These are phyloP conservation scores for Lecanoromycetidae sp. DNA, from an alignment of 2,329 filamentous ascomycete species.

Conservation along the genomic window DNA sequence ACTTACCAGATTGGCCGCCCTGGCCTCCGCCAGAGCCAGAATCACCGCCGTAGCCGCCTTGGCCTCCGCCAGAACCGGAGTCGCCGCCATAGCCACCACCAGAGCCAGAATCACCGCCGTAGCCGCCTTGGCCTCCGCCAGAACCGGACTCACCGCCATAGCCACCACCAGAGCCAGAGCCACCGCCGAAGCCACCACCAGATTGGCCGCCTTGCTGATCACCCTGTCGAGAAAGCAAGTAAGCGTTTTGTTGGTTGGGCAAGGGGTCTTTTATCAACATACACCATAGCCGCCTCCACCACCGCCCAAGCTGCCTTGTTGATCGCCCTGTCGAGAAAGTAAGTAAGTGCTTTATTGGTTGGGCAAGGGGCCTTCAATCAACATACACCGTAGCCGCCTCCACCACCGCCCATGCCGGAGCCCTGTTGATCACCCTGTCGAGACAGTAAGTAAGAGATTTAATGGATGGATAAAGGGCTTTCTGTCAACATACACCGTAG, in stretches of 20 bases:
- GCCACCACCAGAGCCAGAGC: background rate
- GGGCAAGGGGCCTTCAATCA: background rate
- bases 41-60: background rate
- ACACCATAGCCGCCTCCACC: conserved; percentile 5
- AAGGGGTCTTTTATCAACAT: no score
- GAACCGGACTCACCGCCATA: background rate
- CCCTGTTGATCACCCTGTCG: background rate
- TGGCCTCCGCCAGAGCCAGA: conserved; percentile 5
- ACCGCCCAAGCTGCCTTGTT: background rate
- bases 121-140: background rate
- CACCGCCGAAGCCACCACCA: background rate
- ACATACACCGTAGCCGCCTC: background rate
- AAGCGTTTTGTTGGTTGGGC: no score
- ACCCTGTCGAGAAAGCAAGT: no score
- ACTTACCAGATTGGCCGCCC: background rate
- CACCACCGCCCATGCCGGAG: background rate
- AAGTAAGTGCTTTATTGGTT: background rate
- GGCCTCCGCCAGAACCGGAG: background rate
- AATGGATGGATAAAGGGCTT: no score
- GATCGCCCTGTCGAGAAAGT: background rate
- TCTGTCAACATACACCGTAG: conserved; percentile 9
- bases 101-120: background rate
- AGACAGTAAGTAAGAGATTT: background rate
- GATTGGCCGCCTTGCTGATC: background rate
- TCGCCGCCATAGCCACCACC: background rate